These are phyloP conservation scores for Sorghum bicolor DNA, from an alignment of 176 grass and related monocot genomes.

Conservation along the genomic window DNA sequence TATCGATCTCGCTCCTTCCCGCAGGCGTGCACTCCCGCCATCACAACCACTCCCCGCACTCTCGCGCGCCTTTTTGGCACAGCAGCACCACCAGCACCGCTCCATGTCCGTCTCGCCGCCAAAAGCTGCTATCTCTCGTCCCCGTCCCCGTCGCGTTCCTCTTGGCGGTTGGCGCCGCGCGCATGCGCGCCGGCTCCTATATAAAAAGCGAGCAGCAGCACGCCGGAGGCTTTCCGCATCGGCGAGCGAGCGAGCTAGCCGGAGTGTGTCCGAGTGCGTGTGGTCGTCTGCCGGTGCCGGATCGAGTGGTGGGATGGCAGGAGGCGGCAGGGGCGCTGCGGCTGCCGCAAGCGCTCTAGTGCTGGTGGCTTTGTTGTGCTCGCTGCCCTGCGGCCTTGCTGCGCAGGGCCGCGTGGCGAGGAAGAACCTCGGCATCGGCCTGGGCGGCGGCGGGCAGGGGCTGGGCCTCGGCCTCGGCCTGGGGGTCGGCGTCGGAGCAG, in stretches of 20 bases:
- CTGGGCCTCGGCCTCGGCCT: constrained; percentile 29
- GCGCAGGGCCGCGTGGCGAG: constrained; percentile 39
- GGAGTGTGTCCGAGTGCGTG: not conserved
- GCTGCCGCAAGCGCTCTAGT: not conserved
- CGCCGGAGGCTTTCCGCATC: not conserved
- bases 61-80: not conserved
- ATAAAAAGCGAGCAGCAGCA: not conserved
- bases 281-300: not conserved
- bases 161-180: too few species aligned
- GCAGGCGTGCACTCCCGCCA: not conserved
- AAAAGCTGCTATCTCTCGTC: too few species aligned
- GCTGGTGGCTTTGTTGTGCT: constrained; percentile 8
- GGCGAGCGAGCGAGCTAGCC: not conserved
- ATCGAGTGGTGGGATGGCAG: constrained; percentile 16
- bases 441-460: constrained; percentile 5
- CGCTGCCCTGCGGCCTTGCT: not conserved
- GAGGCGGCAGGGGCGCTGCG: not conserved
- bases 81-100: not conserved
- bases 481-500: constrained; percentile 1
- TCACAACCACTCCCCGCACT: constrained; percentile 27
- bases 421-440: constrained; percentile 43
- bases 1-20: not conserved
- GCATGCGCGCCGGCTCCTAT: not conserved
- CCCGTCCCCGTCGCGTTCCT: not conserved
- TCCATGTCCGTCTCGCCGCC: not conserved